Conservation (phyloP, 2,329 filamentous ascomycete genomes). For the Colletotrichum cuscutae region DNA sequence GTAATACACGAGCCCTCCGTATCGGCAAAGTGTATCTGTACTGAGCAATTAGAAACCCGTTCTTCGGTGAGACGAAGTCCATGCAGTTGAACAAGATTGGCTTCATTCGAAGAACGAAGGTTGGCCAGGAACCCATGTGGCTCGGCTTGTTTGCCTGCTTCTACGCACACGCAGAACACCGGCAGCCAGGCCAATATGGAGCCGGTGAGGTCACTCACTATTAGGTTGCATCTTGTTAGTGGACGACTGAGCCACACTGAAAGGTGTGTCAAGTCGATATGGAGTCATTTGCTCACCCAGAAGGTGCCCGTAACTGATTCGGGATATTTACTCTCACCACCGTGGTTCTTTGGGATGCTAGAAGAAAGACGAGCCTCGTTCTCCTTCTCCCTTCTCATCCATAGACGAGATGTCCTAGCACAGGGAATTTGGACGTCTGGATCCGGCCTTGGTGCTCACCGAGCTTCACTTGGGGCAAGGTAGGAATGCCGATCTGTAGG, state of each 20-base stretch:
- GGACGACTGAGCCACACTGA: not conserved
- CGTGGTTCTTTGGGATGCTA: not conserved
- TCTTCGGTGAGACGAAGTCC: constrained; percentile 14
- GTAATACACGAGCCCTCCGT: not conserved
- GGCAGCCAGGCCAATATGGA: constrained; percentile 5
- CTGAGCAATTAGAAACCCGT: not conserved
- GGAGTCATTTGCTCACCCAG: not conserved
- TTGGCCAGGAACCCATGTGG: constrained; percentile 7
- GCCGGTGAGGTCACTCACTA: constrained; percentile 7
- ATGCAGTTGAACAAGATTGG: constrained; percentile 21
- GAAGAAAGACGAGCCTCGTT: not conserved
- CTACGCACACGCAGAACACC: not conserved
- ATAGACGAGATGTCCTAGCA: not conserved
- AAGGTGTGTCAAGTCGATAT: not conserved
- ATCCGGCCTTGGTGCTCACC: not conserved
- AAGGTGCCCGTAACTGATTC: not conserved
- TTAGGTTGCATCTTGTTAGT: constrained; percentile 1
- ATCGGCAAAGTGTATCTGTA: not conserved
- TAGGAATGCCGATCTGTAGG: constrained; percentile 5
- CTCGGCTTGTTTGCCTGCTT: constrained; percentile 14
- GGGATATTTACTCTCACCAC: not conserved
- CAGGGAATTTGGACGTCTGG: not conserved
- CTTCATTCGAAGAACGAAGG: not conserved
- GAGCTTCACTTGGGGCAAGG: not conserved
- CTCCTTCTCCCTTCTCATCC: not conserved